A percentile compares a stretch with the other conserved stretches of the same genome.
phyloP scores from a whole-genome alignment of 176 grass and related monocot species.

The Rhynchospora breviuscula region DNA sequence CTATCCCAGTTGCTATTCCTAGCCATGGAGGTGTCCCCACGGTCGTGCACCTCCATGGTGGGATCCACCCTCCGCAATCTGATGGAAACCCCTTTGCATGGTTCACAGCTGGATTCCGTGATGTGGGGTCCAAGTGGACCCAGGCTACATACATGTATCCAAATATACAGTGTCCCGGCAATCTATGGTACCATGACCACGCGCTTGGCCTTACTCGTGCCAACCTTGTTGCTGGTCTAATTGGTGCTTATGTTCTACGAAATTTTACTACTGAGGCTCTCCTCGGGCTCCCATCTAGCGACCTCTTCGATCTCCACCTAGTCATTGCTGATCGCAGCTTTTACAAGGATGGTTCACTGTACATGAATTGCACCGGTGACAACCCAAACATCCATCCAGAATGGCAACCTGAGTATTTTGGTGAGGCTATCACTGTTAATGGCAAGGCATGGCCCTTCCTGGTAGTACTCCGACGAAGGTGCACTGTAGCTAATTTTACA shows the following conservation, averaged over 20 bases:
- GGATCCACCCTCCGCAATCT: conserved; percentile 41
- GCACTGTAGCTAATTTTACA: no score
- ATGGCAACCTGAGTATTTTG: conserved; percentile 93
- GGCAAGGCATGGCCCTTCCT: conserved; percentile 77
- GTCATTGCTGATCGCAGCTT: conserved; percentile 63
- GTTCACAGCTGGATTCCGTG: conserved; percentile 56
- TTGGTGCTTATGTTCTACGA: conserved; percentile 49
- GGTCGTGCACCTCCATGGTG: conserved; percentile 69
- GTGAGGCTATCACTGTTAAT: conserved; percentile 38
- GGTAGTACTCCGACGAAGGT: conserved; percentile 36
- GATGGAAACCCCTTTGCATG: conserved; percentile 55
- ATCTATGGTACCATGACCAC: conserved; percentile 87
- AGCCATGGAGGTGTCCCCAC: conserved; percentile 48
- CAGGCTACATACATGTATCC: conserved; percentile 44
- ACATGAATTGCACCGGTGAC: conserved; percentile 66
- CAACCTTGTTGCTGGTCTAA: conserved; percentile 69
- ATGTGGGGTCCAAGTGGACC: conserved; percentile 32
- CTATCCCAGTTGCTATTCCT: conserved; percentile 43
- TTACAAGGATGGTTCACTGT: conserved; percentile 37
- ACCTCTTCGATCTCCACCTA: conserved; percentile 39
- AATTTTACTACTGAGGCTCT: conserved; percentile 4
- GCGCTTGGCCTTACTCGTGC: conserved; percentile 62
- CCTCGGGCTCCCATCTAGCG: conserved; percentile 34
- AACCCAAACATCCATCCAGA: conserved; percentile 59
- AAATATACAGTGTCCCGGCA: conserved; percentile 48